These are phyloP conservation scores for Cutaneotrichosporon dermatis DNA, from an alignment of 1,284 basidiomycete genomes.

Conservation along the genomic window DNA sequence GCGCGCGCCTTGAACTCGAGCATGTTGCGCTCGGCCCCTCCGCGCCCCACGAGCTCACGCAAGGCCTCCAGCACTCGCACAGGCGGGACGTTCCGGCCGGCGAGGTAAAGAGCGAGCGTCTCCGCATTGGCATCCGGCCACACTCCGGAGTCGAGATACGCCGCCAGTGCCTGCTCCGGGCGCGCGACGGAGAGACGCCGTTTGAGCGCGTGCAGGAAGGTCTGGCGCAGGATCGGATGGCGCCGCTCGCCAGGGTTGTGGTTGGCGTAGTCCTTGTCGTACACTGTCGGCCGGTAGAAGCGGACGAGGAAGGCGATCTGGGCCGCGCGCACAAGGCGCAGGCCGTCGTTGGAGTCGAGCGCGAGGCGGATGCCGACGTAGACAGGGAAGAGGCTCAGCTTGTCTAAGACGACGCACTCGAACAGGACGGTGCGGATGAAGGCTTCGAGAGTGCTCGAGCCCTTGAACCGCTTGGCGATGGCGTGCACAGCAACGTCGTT, in stretches of 20 bases:
- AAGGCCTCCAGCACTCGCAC: conserved; percentile 25
- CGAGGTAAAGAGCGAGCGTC: conserved; percentile 25
- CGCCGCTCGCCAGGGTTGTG: conserved; percentile 22
- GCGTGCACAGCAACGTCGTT: conserved; percentile 69
- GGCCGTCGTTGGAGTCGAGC: conserved; percentile 1
- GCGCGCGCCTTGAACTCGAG: conserved; percentile 24
- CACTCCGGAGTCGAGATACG: background rate
- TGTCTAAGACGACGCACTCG: conserved; percentile 84
- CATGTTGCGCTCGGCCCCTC: background rate
- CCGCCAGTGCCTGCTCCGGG: background rate
- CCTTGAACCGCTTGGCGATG: conserved; percentile 69
- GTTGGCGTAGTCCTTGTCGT: conserved; percentile 23
- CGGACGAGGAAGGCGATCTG: conserved; percentile 26
- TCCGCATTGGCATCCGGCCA: background rate
- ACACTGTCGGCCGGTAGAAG: conserved; percentile 30
- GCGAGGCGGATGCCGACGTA: conserved; percentile 59
- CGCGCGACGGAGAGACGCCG: background rate
- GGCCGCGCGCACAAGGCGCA: conserved; percentile 20
- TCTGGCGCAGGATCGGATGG: conserved; percentile 31
- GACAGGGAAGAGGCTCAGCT: conserved; percentile 67
- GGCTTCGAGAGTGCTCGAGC: conserved; percentile 56
- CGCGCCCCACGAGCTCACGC: conserved; percentile 12
- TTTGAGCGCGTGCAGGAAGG: conserved; percentile 23
- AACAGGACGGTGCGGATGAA: conserved; percentile 71
- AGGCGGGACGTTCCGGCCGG: conserved; percentile 25